Conservation (phyloP, 1,284 basidiomycete genomes). For the Apiotrichum gracile region DNA sequence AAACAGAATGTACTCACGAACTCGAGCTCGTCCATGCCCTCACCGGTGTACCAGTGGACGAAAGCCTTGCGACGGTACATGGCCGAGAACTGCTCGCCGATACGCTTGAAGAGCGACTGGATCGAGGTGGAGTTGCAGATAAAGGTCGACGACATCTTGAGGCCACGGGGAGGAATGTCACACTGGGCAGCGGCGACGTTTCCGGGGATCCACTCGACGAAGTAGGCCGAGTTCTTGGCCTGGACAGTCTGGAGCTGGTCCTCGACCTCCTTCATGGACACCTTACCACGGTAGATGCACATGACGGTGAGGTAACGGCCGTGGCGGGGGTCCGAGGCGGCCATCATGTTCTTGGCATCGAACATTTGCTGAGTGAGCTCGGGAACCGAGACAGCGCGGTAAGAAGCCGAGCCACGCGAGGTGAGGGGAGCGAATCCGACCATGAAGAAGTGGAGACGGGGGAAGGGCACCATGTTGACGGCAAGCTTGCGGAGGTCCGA, state of each 20-base stretch:
- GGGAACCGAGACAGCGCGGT: slow-evolving; percentile 90
- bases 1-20: slow-evolving; percentile 37
- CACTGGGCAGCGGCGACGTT: slow-evolving; percentile 90
- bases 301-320: slow-evolving; percentile 72
- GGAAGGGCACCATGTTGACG: slow-evolving; percentile 99
- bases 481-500: slow-evolving; percentile 94
- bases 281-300: slow-evolving; percentile 97
- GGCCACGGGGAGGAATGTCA: slow-evolving; percentile 85
- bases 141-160: slow-evolving; percentile 96
- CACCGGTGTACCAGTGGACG: slow-evolving; percentile 98
- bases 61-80: slow-evolving; percentile 99
- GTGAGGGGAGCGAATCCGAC: slow-evolving; percentile 94
- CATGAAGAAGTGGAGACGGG: slow-evolving; percentile 99
- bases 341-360: slow-evolving; percentile 97
- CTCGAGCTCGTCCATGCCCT: slow-evolving; percentile 99
- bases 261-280: slow-evolving; percentile 98
- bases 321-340: slow-evolving; percentile 76
- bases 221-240: slow-evolving; percentile 95
- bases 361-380: slow-evolving; percentile 99
- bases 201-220: slow-evolving; percentile 99
- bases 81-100: slow-evolving; percentile 93
- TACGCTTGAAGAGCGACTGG: slow-evolving; percentile 96
- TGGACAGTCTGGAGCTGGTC: slow-evolving; percentile 97
- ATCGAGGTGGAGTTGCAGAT: slow-evolving; percentile 96
- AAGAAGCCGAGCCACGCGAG: slow-evolving; percentile 84